Conservation (phyloP, 1,284 basidiomycete genomes). For the Rhodotorula sp. region DNA sequence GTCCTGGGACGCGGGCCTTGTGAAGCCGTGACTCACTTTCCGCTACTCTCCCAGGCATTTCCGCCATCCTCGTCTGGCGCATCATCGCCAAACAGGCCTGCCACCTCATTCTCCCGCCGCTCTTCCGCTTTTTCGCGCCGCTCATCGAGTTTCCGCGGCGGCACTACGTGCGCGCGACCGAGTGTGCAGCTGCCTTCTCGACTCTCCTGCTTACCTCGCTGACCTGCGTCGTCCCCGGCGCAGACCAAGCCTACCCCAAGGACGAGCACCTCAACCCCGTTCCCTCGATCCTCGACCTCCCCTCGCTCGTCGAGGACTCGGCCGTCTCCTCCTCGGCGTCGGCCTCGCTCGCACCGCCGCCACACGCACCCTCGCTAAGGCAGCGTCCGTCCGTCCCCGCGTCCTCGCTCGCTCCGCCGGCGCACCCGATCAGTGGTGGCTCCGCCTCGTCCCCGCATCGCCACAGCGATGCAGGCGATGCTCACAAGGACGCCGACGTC, state of each 20-base stretch:
- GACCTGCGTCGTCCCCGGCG: background rate
- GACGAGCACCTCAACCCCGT: slow-evolving; percentile 65
- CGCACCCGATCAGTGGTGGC: background rate
- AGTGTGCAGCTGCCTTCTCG: slow-evolving; percentile 21
- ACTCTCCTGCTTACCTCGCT: background rate
- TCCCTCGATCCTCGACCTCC: slow-evolving; percentile 81
- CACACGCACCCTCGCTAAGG: background rate
- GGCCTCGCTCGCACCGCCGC: slow-evolving; percentile 45
- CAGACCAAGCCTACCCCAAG: slow-evolving; percentile 77
- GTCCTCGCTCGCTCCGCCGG: background rate
- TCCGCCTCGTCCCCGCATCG: slow-evolving; percentile 1
- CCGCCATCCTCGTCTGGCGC: slow-evolving; percentile 76
- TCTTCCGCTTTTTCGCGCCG: slow-evolving; percentile 68
- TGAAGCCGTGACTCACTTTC: background rate
- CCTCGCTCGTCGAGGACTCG: slow-evolving; percentile 48
- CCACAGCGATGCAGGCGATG: background rate
- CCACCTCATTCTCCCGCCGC: slow-evolving; percentile 73
- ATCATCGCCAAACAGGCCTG: slow-evolving; percentile 74
- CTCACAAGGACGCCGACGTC: slow-evolving; percentile 38
- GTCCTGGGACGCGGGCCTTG: too few relatives aligned
- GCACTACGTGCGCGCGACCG: slow-evolving; percentile 42
- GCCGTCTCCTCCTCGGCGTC: slow-evolving; percentile 45
- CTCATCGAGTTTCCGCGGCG: slow-evolving; percentile 50
- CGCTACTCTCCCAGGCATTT: too few relatives aligned
- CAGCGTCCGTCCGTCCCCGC: background rate